Base-by-base conservation (phyloP, 2,329 filamentous ascomycete genomes). In the Leptosphaerulina australis region DNA sequence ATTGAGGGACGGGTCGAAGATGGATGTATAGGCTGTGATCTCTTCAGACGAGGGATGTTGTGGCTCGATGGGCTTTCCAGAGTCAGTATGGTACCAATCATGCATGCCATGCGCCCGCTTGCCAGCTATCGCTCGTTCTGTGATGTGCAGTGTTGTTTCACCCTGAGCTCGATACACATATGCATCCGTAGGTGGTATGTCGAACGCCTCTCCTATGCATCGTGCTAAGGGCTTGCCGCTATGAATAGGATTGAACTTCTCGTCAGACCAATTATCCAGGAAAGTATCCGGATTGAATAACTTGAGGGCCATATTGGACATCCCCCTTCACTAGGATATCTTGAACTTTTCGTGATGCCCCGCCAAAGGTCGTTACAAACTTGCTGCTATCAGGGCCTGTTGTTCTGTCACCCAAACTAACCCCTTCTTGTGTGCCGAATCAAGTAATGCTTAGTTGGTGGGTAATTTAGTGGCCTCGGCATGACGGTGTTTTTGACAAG, bases 21-120 rank as follows among this genome's bases (percentile, higher is more conserved):
- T 78, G 37, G 81, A 76, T 28, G 83, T 80, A 75, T 91, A 91
- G 14, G 87, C 82, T 33, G 81, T 77, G 48, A 87, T 80, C 62
- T 91, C 88, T 44, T 78, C 59, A 6, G 47, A 33, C 0, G 58
- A 53, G 6, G 66, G 66, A 35, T 66, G 48, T 1, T 59, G 53
- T 3, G 62, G 64, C 2, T 60, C 46, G 21, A 50, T 44, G 55
- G 58, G 54, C 57, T 67, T 72, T 69, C 77, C 63, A 49, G 64
- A 37, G 67, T 71, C 46, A 63, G 79, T 76, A 28, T 70, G 63
- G 55, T 83, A 83, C 80, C 80, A 83, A 15, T 68, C 75, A 51
- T 81, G 79, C 30, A 83, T 59, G 1, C 77, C 76, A 45, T 77
- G 68, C n/a, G 70, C 63, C 9, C 71, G 69, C 8, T 80, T 80